Base-by-base conservation (phyloP, 176 grass and related monocot genomes). In the Aegilops bicornis region DNA sequence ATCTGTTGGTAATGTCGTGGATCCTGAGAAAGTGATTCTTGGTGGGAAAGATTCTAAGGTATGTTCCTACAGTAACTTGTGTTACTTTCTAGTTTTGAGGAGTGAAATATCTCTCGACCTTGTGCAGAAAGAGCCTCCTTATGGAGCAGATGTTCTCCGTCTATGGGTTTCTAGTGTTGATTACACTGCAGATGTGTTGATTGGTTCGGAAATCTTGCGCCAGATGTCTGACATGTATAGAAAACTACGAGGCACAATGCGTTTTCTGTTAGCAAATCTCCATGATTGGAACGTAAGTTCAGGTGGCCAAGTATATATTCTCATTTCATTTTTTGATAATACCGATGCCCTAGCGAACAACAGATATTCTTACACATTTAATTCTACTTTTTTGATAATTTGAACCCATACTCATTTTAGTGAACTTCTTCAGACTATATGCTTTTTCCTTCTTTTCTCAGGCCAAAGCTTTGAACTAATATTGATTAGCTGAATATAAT, bases 111-210 rank as follows among this genome's bases (percentile, higher is more conserved):
- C 45, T 60, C 56, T 77, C 20, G 4, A 45, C 32, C 36, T 85
- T 43, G 60, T 89, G 80, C 88, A 98, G 96, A 81, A 98, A 83
- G 91, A 98, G 79, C 96, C 96, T 75, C 65, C 75, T 59, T 98
- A 98, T 88, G 96, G 96, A 75, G 93, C 93, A 81, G 96, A 96
- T 86, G 96, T 98, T 77, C 90, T 98, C 77, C 92, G 96, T 80
- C 76, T 98, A 85, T 98, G 96, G 96, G 93, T 98, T 85, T 98
- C 96, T 7, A 98, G 96, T 83, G 96, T 98, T 86, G 96, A 98
- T 90, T 98, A 96, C 60, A 76, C 90, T 87, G 88, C 90, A 32
- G 96, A 98, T 86, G 90, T 98, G 15, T 80, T 94, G 86, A 86
- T 98, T 92, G 92, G 93, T 75, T 88, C 88, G 17, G 86, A 89